A percentile compares a stretch with the other conserved stretches of the same genome.
Evolutionary conservation across 345 rosid genomes (phyloP).

Genomic region (Luvunga scandens): DNA sequence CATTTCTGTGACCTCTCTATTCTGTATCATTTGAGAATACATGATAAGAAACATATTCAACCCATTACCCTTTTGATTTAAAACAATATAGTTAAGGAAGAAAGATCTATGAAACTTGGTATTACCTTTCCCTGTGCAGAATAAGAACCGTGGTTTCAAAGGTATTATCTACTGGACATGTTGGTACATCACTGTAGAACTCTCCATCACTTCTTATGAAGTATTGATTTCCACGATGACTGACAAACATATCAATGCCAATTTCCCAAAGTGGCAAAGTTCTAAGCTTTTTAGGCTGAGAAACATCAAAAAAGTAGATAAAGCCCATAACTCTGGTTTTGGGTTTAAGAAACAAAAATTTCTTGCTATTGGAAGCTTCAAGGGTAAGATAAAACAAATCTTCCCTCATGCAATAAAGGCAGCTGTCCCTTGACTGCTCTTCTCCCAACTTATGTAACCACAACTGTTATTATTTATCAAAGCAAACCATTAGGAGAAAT

Average conservation of each 20-base stretch:
- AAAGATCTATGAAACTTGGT: neutral
- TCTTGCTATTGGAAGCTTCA: slow-evolving; percentile 68
- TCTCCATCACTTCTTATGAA: slow-evolving; percentile 70
- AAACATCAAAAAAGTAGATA: slow-evolving; percentile 56
- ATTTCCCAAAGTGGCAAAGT: slow-evolving; percentile 65
- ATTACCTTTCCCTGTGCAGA: slow-evolving; percentile 81
- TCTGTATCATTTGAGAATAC: neutral
- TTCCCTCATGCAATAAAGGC: slow-evolving; percentile 86
- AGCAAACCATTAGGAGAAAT: neutral
- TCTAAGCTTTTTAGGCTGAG: slow-evolving; percentile 53
- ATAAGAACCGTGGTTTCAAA: slow-evolving; percentile 61
- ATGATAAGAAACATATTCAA: neutral
- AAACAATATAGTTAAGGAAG: neutral
- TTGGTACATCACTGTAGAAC: slow-evolving; percentile 70
- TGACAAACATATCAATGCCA: slow-evolving; percentile 64
- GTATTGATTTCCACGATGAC: slow-evolving; percentile 88
- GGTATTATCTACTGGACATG: slow-evolving; percentile 58
- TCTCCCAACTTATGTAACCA: slow-evolving; percentile 91
- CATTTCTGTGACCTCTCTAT: neutral
- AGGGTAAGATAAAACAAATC: slow-evolving; percentile 74
- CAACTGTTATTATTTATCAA: slow-evolving; percentile 39
- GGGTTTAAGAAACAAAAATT: slow-evolving; percentile 64
- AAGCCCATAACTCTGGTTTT: slow-evolving; percentile 69
- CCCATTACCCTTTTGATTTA: neutral
- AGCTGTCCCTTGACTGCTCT: slow-evolving; percentile 59